phyloP scores from a whole-genome alignment of 139 green algal genomes.

The Chara braunii region DNA sequence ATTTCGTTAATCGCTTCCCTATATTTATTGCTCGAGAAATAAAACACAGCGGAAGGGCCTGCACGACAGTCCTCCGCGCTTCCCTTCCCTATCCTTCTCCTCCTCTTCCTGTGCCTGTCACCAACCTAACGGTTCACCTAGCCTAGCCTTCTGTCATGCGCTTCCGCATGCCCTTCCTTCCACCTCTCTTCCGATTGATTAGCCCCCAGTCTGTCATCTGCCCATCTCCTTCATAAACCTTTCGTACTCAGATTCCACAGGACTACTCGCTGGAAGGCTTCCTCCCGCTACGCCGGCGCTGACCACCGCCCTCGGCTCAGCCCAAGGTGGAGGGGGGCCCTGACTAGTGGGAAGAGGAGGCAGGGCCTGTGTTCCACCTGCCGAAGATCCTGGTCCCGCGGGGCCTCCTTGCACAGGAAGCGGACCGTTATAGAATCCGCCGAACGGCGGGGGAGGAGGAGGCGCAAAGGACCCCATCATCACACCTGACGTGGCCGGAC shows the following conservation, averaged over 20 bases:
- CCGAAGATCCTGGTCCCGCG: not conserved
- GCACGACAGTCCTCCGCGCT: too few relatives aligned
- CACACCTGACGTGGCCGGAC: not conserved
- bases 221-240: conserved; percentile 36
- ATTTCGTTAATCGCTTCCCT: too few relatives aligned
- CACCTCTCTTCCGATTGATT: conserved; percentile 1
- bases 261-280: not conserved
- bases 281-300: not conserved
- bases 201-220: not conserved
- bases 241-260: conserved; percentile 41
- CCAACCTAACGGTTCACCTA: not conserved
- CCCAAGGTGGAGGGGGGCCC: conserved; percentile 7
- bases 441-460: not conserved
- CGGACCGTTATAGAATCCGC: not conserved
- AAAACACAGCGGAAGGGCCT: too few relatives aligned
- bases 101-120: conserved; percentile 12
- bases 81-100: not conserved
- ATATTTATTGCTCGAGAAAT: too few relatives aligned
- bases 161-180: not conserved
- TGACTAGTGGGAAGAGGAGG: not conserved
- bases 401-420: not conserved
- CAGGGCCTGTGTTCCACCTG: not conserved
- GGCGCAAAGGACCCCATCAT: not conserved
- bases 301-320: not conserved
- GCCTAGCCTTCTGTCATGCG: not conserved